Base-by-base conservation (phyloP, 2,329 filamentous ascomycete species). In the Diatrype stigma region DNA sequence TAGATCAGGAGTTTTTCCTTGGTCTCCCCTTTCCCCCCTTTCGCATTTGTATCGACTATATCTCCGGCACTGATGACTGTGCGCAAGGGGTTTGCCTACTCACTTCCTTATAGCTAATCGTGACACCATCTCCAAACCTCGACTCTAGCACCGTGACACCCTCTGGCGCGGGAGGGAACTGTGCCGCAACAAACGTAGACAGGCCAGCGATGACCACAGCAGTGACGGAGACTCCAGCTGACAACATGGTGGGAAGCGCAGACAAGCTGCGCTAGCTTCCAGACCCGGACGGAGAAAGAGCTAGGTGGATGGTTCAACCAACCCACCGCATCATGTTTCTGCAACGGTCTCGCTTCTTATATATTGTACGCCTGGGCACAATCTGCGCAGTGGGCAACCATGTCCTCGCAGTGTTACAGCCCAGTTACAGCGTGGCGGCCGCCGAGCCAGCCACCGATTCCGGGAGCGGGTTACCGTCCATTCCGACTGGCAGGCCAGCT, bases 21-120 rank as follows among this genome's bases (percentile, higher is more conserved):
- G 14, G 34, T 73, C 76, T 16, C 67, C 64, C 10, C 37, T n/a
- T 38, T 21, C 7, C 30, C 30, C 30, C 7, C 30, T 34, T 14
- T 7, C 7, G 30, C 30, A 14, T 14, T 34, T 34, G 30, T 14
- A 7, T 34, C 30, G 7, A 7, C 30, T 14, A 34, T 14, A 14
- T 34, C 32, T 48, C 6, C 5, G 8, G 10, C 3, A 12, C n/a
- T n/a, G n/a, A n/a, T n/a, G n/a, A n/a, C n/a, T n/a, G n/a, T n/a
- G n/a, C 16, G 21, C 3, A 7, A 30, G 12, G 1, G 3, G 3
- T 19, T 32, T 3, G 6, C 8, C 11, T 30, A 5, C 57, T 51
- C 5, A 74, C 70, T 52, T 74, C 70, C 59, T 84, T 84, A 68
- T 82, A 87, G 49, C 77, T 76, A 54, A 86, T 79, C 40, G 75